Percentiles rank a stretch among this genome's conserved stretches.
Evolutionary conservation across 2,329 filamentous ascomycete genomes (phyloP).

Genomic region (Penicillium sp.): DNA sequence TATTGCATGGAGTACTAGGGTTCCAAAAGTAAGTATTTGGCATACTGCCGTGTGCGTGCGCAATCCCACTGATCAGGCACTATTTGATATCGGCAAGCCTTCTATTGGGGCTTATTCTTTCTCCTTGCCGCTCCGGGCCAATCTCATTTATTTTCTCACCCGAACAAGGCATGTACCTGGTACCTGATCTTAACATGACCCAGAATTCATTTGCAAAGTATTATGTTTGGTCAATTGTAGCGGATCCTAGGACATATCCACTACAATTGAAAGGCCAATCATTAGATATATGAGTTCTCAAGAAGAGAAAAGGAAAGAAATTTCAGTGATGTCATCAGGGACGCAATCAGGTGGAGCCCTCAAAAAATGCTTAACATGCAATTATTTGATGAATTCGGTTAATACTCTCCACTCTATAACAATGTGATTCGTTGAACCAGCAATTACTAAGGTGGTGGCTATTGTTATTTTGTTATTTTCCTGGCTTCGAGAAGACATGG

Average conservation of each 20-base stretch:
- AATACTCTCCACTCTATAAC: constrained; percentile 16
- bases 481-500: constrained; percentile 3
- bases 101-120: not conserved
- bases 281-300: not conserved
- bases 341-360: constrained; percentile 13
- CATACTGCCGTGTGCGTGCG: constrained; percentile 1
- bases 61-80: not conserved
- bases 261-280: not conserved
- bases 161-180: not conserved
- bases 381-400: constrained; percentile 34
- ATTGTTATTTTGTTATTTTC: not conserved
- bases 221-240: not conserved
- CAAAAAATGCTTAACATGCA: constrained; percentile 32
- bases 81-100: not conserved
- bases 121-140: not conserved
- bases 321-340: constrained; percentile 25
- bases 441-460: not conserved
- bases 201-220: not conserved
- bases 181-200: not conserved
- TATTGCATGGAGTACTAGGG: not conserved
- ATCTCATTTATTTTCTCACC: not conserved
- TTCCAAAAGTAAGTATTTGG: not conserved
- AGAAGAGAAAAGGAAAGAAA: no score
- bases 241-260: not conserved
- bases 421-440: constrained; percentile 18